phyloP scores from a whole-genome alignment of 441 rosid genomes.

The Raphanus hybrid region DNA sequence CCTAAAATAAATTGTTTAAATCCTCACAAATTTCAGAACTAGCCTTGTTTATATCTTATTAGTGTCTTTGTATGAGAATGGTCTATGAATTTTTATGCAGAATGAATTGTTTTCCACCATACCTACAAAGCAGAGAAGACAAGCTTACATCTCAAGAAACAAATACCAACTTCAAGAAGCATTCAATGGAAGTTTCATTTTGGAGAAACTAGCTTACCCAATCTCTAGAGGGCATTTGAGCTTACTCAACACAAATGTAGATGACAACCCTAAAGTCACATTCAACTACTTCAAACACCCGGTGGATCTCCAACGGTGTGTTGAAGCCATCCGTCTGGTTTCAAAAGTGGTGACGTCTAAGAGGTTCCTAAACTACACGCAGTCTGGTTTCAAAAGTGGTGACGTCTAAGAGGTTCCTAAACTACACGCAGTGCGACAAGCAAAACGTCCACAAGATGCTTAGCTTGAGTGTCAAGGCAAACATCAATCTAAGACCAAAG shows the following conservation, averaged over 20 bases:
- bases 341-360: conserved; percentile 66
- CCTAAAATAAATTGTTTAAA: too few species aligned
- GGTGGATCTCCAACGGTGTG: conserved; percentile 69
- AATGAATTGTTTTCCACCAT: conserved; percentile 85
- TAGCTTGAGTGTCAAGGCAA: conserved; percentile 72
- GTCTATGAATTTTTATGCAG: conserved; percentile 45
- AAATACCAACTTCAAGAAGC: conserved; percentile 70
- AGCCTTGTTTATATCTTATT: not conserved
- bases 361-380: conserved; percentile 36
- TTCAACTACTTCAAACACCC: conserved; percentile 95
- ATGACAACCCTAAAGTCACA: conserved; percentile 84
- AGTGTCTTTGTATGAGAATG: conserved; percentile 6
- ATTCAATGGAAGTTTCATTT: conserved; percentile 90
- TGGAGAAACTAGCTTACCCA: conserved; percentile 81
- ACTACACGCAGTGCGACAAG: conserved; percentile 61
- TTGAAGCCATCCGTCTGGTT: conserved; percentile 68
- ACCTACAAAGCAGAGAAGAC: conserved; percentile 75
- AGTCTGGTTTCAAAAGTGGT: conserved; percentile 59
- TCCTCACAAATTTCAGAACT: not conserved
- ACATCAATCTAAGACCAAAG: conserved; percentile 80
- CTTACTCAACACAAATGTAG: conserved; percentile 66
- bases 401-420: conserved; percentile 64
- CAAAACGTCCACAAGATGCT: conserved; percentile 66
- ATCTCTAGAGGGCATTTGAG: conserved; percentile 70
- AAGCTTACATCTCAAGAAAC: conserved; percentile 62